Evolutionary conservation across 768 basidiomycete genomes (phyloP), one percentile per base, ranked within the genome.

Genomic region (Leucocoprinus birnbaumii): DNA sequence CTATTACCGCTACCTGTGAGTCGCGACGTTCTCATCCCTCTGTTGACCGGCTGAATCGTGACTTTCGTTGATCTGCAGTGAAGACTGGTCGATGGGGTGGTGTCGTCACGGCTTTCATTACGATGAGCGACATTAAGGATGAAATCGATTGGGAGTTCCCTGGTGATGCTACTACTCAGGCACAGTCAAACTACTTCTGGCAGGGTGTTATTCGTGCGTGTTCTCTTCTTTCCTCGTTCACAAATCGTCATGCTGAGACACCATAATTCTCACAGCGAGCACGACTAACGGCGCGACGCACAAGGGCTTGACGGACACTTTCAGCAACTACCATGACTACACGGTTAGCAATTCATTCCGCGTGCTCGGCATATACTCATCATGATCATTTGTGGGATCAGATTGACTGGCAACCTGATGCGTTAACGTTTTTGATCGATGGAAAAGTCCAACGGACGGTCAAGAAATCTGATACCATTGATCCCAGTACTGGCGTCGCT

Each of bases 121-220:
- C 86, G 4, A 93, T 93, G 91, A 83, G 81, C 61, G 82, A 86
- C 59, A 77, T 91, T 62, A 91, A 89, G 66, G 88, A 91, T 63
- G 91, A 92, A 65, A 89, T 93, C 49, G 90, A 93, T 59, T 91
- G 91, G 89, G 89, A 91, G 65, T 92, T 85, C 62, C 86, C 89
- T 52, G 88, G 89, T 5, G 73, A 72, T 44, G 63, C 69, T 18
- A 85, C 83, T 2, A 80, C 80, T 1, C 64, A 84, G 52, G 91
- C 76, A 8, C 92, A 95, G 70, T 85, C 83, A 37, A 94, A 94
- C 65, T 87, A 73, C 62, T 91, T 89, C 72, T 91, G 87, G 87
- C 82, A 88, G 65, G 86, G 86, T 25, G 51, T 75, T 51, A 80
- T 89, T 51, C 83, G 85, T 86, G 64, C 61, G 86, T 74, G 3